phyloP scores from a whole-genome alignment of 2,329 filamentous ascomycete genomes.

The Bipolaris victoriae region DNA sequence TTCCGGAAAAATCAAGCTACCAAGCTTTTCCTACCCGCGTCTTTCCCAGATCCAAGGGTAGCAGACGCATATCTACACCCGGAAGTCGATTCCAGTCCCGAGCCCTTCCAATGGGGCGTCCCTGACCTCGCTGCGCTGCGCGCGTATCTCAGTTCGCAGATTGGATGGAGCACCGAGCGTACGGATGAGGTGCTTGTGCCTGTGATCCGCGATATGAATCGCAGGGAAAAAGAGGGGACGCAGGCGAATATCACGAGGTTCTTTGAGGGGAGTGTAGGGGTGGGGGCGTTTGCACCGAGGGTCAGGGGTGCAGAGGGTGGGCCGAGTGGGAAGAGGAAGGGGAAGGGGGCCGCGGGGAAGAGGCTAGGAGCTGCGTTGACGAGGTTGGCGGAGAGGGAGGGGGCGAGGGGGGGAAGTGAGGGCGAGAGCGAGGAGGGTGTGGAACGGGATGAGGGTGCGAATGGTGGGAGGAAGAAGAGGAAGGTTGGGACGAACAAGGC shows the following conservation, averaged over 20 bases:
- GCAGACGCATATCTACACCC: conserved; percentile 83
- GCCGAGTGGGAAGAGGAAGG: conserved; percentile 61
- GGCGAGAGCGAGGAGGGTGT: conserved; percentile 31
- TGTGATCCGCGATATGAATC: conserved; percentile 95
- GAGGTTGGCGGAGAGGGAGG: conserved; percentile 38
- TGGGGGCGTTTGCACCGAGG: conserved; percentile 74
- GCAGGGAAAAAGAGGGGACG: conserved; percentile 83
- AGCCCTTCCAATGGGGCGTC: conserved; percentile 92
- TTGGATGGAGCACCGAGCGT: conserved; percentile 89
- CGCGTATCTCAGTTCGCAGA: conserved; percentile 84
- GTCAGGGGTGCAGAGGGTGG: conserved; percentile 61
- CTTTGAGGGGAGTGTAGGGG: conserved; percentile 77
- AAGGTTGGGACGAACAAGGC: conserved; percentile 24
- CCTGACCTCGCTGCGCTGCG: conserved; percentile 88
- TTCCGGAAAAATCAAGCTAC: conserved; percentile 80
- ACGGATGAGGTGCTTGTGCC: conserved; percentile 96
- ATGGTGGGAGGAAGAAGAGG: conserved; percentile 26
- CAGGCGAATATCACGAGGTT: conserved; percentile 96
- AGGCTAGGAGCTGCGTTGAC: conserved; percentile 44
- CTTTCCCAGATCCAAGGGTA: conserved; percentile 80
- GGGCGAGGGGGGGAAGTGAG: conserved; percentile 29
- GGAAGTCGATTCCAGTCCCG: conserved; percentile 79
- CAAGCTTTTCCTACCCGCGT: conserved; percentile 83
- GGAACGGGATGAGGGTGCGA: conserved; percentile 12
- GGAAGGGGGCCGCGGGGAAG: conserved; percentile 39